Conservation (phyloP, 306 rosid genomes). For the Ammopiptanthus mongolicus region DNA sequence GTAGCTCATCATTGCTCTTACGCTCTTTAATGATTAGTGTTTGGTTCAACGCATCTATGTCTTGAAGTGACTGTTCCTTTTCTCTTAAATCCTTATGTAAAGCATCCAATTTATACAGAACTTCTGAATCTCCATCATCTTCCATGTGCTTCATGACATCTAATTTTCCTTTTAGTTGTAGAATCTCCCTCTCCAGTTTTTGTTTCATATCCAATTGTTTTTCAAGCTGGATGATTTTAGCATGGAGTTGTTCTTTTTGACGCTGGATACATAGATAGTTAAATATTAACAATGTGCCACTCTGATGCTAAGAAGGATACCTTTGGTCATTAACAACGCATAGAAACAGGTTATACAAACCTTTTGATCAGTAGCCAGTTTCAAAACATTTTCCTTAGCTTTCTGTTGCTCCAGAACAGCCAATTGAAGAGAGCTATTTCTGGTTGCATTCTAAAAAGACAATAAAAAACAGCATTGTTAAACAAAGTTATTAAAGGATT, state of each 20-base stretch:
- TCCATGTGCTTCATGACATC: slow-evolving; percentile 79
- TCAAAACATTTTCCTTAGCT: slow-evolving; percentile 72
- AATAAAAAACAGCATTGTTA: slow-evolving; percentile 22
- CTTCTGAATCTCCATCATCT: slow-evolving; percentile 78
- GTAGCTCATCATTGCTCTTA: slow-evolving; percentile 87
- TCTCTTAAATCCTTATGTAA: slow-evolving; percentile 67
- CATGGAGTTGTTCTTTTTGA: slow-evolving; percentile 74
- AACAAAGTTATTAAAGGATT: slow-evolving; percentile 9
- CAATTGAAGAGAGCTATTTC: slow-evolving; percentile 70
- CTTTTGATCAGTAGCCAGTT: slow-evolving; percentile 94
- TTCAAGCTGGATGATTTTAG: slow-evolving; percentile 69
- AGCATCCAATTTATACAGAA: slow-evolving; percentile 61
- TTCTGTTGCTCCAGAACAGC: slow-evolving; percentile 78
- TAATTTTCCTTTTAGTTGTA: slow-evolving; percentile 66
- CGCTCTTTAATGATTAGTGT: slow-evolving; percentile 75
- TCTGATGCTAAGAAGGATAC: slow-evolving; percentile 26
- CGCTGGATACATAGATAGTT: slow-evolving; percentile 57
- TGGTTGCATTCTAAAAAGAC: slow-evolving; percentile 52
- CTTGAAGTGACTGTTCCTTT: slow-evolving; percentile 68
- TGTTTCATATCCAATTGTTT: slow-evolving; percentile 80
- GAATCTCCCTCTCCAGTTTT: slow-evolving; percentile 87
- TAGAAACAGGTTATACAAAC: slow-evolving; percentile 44
- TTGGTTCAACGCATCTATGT: slow-evolving; percentile 66
- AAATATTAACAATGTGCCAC: slow-evolving; percentile 24
- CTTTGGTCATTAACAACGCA: slow-evolving; percentile 11